Conservation (phyloP, 306 rosid species). For the Vigna radiata region DNA sequence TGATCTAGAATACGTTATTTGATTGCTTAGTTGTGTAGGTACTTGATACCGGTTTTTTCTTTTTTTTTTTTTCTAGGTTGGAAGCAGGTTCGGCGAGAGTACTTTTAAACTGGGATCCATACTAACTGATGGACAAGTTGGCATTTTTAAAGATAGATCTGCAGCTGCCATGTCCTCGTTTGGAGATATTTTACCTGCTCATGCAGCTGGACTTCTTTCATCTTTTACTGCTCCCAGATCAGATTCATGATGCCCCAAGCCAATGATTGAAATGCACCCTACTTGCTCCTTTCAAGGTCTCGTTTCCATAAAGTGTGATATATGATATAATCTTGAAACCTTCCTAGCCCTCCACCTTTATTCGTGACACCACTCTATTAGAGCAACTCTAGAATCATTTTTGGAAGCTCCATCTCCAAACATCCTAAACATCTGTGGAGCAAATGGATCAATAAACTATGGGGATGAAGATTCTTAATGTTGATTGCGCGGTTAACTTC, state of each 20-base stretch:
- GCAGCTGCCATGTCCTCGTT: slow-evolving; percentile 92
- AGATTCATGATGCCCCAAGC: slow-evolving; percentile 62
- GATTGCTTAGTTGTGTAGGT: slow-evolving; percentile 26
- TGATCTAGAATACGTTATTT: slow-evolving; percentile 36
- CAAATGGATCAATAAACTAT: slow-evolving; percentile 33
- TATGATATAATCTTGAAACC: slow-evolving; percentile 23
- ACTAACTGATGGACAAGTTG: slow-evolving; percentile 93
- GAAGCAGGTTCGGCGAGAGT: slow-evolving; percentile 98
- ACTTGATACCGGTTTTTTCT: slow-evolving; percentile 30
- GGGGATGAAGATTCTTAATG: slow-evolving; percentile 39
- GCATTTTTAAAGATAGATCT: slow-evolving; percentile 95
- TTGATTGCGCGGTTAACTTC: slow-evolving; percentile 31
- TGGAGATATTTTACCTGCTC: slow-evolving; percentile 96
- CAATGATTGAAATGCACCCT: slow-evolving; percentile 31
- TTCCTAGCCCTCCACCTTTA: slow-evolving; percentile 19
- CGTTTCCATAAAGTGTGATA: slow-evolving; percentile 24
- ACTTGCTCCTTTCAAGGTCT: slow-evolving; percentile 33
- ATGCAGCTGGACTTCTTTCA: slow-evolving; percentile 98
- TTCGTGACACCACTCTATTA: slow-evolving; percentile 20
- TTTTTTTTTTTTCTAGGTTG: slow-evolving; percentile 61
- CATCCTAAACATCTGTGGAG: slow-evolving; percentile 39
- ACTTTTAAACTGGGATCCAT: slow-evolving; percentile 94
- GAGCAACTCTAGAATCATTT: slow-evolving; percentile 35
- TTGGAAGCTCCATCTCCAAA: slow-evolving; percentile 40
- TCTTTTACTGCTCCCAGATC: slow-evolving; percentile 95